Base-by-base conservation (phyloP, 2,329 filamentous ascomycete species). In the Grosmannia penicillata region DNA sequence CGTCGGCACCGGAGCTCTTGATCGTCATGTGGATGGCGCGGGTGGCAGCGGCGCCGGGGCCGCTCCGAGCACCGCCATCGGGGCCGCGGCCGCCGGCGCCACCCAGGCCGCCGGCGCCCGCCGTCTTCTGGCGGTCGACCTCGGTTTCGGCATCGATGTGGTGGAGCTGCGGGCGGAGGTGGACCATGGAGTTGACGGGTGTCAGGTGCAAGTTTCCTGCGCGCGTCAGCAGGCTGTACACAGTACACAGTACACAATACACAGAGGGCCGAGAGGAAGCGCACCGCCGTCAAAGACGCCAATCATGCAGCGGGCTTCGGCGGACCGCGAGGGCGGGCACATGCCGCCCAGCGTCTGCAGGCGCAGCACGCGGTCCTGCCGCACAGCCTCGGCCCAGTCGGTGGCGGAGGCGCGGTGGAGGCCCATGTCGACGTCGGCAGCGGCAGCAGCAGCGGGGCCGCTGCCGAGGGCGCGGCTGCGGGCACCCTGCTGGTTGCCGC, bases 101-200 rank as follows among this genome's bases (percentile, higher is more conserved):
- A 26, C 60, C 58, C 35, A 58, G 56, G 11, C 56, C 52, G 13
- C 58, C 53, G n/a, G 50, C 48, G 23, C 32, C 19, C 2, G 32
- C 27, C 1, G 27, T 34, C 35, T 46, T 48, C 29, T 37, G 30
- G 31, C 72, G 72, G 26, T 81, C 75, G 40, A 83, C 70, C 50
- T 95, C 85, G 33, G 78, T 68, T 33, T 76, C 61, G 4, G 91
- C 89, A 59, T 96, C 91, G 48, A 96, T 69, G 60, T 96, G 86
- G 59, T 94, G 85, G 44, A 93, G 81, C 52, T 95, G 84, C 0
- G 91, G 86, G 4, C 87, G 82, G 52, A 98, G 75, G 54, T 93
- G 84, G 30, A 93, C 82, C 32, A 94, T 74, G 3, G 83, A 80
- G 29, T 79, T 76, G 33, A 93, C 73, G 19, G 82, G 82, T 1